phyloP scores from a whole-genome alignment of 1,284 basidiomycete species.

The Kwoniella shivajii region DNA sequence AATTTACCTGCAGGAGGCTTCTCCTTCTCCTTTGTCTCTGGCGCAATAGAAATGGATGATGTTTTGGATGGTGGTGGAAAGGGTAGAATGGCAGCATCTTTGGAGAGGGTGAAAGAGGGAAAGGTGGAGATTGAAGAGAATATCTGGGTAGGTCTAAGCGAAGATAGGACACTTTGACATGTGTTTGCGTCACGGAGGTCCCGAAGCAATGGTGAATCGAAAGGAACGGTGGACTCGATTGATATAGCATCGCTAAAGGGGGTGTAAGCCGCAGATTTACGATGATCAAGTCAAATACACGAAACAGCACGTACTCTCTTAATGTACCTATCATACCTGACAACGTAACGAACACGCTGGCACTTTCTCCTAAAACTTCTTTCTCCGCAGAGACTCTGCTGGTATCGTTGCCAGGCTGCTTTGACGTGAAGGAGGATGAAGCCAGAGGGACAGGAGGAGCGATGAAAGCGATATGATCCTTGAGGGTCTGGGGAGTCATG shows the following conservation, averaged over 20 bases:
- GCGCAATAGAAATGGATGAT: constrained; percentile 17
- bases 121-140: constrained; percentile 60
- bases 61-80: constrained; percentile 61
- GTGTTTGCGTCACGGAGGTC: constrained; percentile 62
- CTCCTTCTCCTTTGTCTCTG: constrained; percentile 26
- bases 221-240: constrained; percentile 57
- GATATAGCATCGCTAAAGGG: constrained; percentile 31
- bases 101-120: constrained; percentile 61
- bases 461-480: constrained; percentile 70
- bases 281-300: too few species aligned
- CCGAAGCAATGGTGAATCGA: constrained; percentile 64
- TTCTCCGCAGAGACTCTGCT: constrained; percentile 7
- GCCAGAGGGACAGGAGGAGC: constrained; percentile 27
- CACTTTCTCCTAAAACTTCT: constrained; percentile 1
- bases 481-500: constrained; percentile 72
- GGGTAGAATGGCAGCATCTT: constrained; percentile 62
- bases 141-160: constrained; percentile 42
- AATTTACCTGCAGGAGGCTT: constrained; percentile 28
- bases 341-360: constrained; percentile 66
- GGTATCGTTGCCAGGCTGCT: constrained; percentile 12
- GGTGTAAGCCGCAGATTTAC: background rate
- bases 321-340: constrained; percentile 76
- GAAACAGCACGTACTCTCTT: constrained; percentile 35
- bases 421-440: constrained; percentile 18
- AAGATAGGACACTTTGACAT: constrained; percentile 53